phyloP scores from a whole-genome alignment of 495 filamentous ascomycete genomes.

The Friedmanniomyces endolithicus region DNA sequence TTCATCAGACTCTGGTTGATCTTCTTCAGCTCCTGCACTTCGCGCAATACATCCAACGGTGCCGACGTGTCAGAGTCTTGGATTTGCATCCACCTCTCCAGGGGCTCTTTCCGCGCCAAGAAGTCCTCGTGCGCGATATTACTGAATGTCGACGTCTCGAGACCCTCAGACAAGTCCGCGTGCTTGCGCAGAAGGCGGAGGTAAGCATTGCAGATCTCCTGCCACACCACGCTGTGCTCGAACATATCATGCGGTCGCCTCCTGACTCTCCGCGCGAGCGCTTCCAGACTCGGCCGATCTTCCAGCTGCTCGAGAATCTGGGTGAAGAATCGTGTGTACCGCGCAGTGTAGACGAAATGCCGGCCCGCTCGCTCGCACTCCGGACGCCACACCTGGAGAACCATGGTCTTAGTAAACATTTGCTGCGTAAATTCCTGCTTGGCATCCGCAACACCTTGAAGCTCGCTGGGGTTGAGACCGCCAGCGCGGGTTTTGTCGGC shows the following conservation, averaged over 20 bases:
- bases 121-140: constrained; percentile 72
- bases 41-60: constrained; percentile 62
- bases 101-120: constrained; percentile 40
- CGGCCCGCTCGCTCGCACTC: constrained; percentile 81
- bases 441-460: constrained; percentile 45
- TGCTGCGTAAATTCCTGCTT: constrained; percentile 68
- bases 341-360: constrained; percentile 86
- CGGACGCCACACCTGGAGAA: constrained; percentile 90
- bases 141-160: constrained; percentile 71
- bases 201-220: constrained; percentile 61
- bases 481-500: neutral
- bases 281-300: constrained; percentile 69
- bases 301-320: constrained; percentile 59
- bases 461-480: constrained; percentile 18
- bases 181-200: constrained; percentile 58
- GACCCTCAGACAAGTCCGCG: constrained; percentile 49
- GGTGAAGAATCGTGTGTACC: constrained; percentile 75
- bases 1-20: constrained; percentile 79
- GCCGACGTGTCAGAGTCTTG: constrained; percentile 35
- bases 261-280: constrained; percentile 66
- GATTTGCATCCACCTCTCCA: constrained; percentile 40
- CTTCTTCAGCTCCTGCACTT: constrained; percentile 80
- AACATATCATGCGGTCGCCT: constrained; percentile 75
- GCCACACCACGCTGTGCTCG: constrained; percentile 76
- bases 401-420: constrained; percentile 91